These are phyloP conservation scores for Kluyveromyces marxianus DNA, from an alignment of 1,139 yeast genomes.

Conservation along the genomic window DNA sequence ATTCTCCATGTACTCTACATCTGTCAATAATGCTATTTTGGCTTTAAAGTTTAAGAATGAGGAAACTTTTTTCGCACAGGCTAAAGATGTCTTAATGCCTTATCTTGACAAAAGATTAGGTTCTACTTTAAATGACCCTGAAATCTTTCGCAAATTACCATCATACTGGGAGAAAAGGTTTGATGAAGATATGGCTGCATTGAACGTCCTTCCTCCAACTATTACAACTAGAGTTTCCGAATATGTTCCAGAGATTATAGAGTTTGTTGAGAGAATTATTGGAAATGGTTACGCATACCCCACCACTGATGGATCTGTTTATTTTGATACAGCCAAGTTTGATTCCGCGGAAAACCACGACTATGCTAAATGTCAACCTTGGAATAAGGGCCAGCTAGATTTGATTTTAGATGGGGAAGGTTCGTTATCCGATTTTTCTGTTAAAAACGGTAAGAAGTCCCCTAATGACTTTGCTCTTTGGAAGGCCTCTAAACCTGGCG, in stretches of 20 bases:
- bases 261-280: conserved; percentile 67
- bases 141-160: conserved; percentile 73
- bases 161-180: conserved; percentile 84
- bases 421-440: conserved; percentile 49
- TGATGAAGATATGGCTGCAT: conserved; percentile 74
- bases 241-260: conserved; percentile 85
- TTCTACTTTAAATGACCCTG: conserved; percentile 72
- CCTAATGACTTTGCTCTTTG: conserved; percentile 91
- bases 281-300: conserved; percentile 77
- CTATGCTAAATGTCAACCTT: conserved; percentile 95
- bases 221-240: conserved; percentile 95
- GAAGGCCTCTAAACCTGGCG: conserved; percentile 96
- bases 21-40: conserved; percentile 48
- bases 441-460: conserved; percentile 52
- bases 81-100: conserved; percentile 72
- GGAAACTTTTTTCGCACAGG: conserved; percentile 38
- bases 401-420: conserved; percentile 96
- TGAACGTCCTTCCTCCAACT: conserved; percentile 79
- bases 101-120: conserved; percentile 67
- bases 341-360: conserved; percentile 65
- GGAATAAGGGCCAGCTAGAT: conserved; percentile 88
- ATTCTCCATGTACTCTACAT: conserved; percentile 73
- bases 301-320: conserved; percentile 85
- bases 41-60: conserved; percentile 32
- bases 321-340: conserved; percentile 80